Evolutionary conservation across 1,139 yeast genomes (phyloP).

Genomic region (Sugiyamaella novakii): DNA sequence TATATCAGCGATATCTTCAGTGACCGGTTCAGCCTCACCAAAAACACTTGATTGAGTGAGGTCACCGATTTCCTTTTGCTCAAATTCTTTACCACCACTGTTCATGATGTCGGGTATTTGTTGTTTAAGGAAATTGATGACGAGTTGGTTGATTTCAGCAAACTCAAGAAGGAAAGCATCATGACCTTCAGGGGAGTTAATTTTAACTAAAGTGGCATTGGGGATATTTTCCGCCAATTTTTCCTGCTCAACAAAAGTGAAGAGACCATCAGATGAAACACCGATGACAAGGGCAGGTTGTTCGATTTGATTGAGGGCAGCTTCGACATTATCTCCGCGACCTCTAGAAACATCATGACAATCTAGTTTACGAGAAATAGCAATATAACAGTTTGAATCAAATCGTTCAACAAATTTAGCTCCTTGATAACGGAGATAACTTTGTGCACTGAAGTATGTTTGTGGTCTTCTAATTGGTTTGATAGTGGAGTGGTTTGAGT

Average conservation of each 20-base stretch:
- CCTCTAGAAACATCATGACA: slow-evolving; percentile 93
- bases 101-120: slow-evolving; percentile 61
- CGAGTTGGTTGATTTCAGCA: slow-evolving; percentile 71
- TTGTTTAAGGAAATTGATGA: slow-evolving; percentile 62
- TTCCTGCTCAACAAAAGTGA: slow-evolving; percentile 90
- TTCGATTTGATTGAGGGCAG: slow-evolving; percentile 57
- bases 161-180: slow-evolving; percentile 94
- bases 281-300: slow-evolving; percentile 88
- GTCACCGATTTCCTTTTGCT: slow-evolving; percentile 53
- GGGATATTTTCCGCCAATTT: slow-evolving; percentile 76
- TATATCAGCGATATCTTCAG: slow-evolving; percentile 52
- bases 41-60: slow-evolving; percentile 71
- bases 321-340: slow-evolving; percentile 54
- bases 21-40: slow-evolving; percentile 76
- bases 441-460: slow-evolving; percentile 92
- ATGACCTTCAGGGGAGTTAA: slow-evolving; percentile 96
- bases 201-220: slow-evolving; percentile 63
- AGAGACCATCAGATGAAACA: slow-evolving; percentile 86
- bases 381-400: slow-evolving; percentile 94
- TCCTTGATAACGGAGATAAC: slow-evolving; percentile 91
- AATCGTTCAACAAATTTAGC: slow-evolving; percentile 83
- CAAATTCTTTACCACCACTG: slow-evolving; percentile 52
- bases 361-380: slow-evolving; percentile 89
- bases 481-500: slow-evolving; percentile 1
- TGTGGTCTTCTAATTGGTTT: slow-evolving; percentile 56